Percentiles rank a stretch among this genome's conserved stretches.
Evolutionary conservation across 2,329 filamentous ascomycete species (phyloP).

Genomic region (Hypoxylon sp.): DNA sequence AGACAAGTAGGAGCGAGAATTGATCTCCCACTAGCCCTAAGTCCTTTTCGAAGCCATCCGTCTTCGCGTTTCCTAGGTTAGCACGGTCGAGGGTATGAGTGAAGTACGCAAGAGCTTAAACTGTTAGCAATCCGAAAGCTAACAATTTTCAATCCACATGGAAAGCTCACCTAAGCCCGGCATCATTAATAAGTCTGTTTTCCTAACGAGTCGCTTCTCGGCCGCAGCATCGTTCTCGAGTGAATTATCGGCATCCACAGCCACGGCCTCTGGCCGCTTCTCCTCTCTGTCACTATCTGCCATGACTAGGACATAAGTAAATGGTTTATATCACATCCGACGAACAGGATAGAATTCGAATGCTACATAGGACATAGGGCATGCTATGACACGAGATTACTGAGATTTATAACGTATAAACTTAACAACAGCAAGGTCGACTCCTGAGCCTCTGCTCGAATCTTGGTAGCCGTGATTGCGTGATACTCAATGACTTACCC

Average conservation of each 20-base stretch:
- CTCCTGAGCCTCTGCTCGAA: neutral
- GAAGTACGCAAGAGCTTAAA: conserved; percentile 36
- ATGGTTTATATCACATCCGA: neutral
- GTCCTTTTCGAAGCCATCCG: conserved; percentile 60
- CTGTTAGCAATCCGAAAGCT: conserved; percentile 1
- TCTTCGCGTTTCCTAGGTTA: conserved; percentile 67
- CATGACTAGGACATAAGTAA: conserved; percentile 9
- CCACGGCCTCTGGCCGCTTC: conserved; percentile 25
- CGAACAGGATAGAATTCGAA: neutral
- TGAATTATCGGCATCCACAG: conserved; percentile 12
- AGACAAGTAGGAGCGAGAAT: conserved; percentile 62
- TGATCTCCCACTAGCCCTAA: conserved; percentile 59
- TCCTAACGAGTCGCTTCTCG: conserved; percentile 40
- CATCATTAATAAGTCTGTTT: conserved; percentile 42
- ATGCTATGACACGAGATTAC: neutral
- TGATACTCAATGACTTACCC: conserved; percentile 24
- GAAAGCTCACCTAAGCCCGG: conserved; percentile 37
- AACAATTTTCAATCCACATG: neutral
- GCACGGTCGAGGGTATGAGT: conserved; percentile 36
- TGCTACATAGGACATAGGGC: neutral
- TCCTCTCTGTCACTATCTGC: conserved; percentile 25
- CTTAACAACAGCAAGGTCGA: neutral
- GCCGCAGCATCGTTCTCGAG: conserved; percentile 27
- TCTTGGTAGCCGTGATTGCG: conserved; percentile 25
- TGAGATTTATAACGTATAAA: neutral